Percentiles rank a stretch among this genome's conserved stretches.
These are phyloP conservation scores for Tuber aestivum DNA, from an alignment of 495 filamentous ascomycete species.

Conservation along the genomic window DNA sequence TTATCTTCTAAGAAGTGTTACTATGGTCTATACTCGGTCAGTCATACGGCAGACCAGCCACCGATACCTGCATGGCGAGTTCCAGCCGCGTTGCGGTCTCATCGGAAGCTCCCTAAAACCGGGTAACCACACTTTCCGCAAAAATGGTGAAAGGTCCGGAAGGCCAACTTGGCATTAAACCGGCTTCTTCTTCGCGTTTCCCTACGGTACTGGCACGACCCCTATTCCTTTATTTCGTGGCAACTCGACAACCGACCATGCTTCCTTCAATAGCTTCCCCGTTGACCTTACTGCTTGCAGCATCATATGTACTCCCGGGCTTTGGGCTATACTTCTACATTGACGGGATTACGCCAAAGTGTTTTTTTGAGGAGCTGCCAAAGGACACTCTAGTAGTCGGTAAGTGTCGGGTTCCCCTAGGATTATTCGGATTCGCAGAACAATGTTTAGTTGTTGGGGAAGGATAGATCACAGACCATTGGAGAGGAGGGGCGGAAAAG, in stretches of 20 bases:
- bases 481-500: not conserved
- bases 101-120: not conserved
- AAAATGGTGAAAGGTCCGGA: not conserved
- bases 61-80: too few species aligned
- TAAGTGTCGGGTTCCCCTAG: conserved; percentile 43
- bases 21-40: not conserved
- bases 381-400: conserved; percentile 96
- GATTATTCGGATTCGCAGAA: too few species aligned
- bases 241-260: conserved; percentile 16
- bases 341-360: conserved; percentile 72
- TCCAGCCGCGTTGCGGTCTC: not conserved
- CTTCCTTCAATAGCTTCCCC: conserved; percentile 35
- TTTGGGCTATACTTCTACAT: conserved; percentile 94
- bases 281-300: conserved; percentile 30
- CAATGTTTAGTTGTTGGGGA: not conserved
- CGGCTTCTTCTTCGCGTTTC: not conserved
- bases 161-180: not conserved
- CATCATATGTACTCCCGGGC: conserved; percentile 50
- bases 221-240: conserved; percentile 14
- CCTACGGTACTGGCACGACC: not conserved
- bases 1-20: not conserved
- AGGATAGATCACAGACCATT: not conserved
- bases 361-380: conserved; percentile 97
- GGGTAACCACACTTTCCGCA: not conserved
- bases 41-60: not conserved